phyloP scores from a whole-genome alignment of 202 grass and related monocot genomes.

The Saccharum hybrid region DNA sequence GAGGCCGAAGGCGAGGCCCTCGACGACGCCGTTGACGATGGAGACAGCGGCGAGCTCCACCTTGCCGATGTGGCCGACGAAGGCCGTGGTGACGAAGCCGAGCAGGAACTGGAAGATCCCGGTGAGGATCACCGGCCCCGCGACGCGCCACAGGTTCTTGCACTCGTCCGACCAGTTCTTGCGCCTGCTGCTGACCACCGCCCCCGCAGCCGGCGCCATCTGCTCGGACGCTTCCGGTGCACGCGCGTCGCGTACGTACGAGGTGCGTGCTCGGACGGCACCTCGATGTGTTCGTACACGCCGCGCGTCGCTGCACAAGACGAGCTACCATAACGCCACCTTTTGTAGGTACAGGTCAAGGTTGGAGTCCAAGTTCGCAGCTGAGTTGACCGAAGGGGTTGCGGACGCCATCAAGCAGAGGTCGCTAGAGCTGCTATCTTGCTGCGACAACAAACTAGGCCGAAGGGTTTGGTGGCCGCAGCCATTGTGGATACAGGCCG shows the following conservation, averaged over 20 bases:
- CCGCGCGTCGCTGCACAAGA: too few relatives aligned
- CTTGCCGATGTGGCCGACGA: constrained; percentile 63
- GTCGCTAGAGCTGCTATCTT: neutral
- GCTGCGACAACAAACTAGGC: neutral
- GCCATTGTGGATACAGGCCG: constrained; percentile 24
- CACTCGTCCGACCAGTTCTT: constrained; percentile 52
- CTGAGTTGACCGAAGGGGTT: neutral
- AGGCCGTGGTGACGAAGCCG: constrained; percentile 56
- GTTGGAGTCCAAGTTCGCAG: constrained; percentile 43
- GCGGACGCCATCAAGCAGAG: neutral
- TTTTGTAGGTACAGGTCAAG: constrained; percentile 44
- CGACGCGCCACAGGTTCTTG: constrained; percentile 54
- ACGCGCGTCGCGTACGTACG: too few relatives aligned
- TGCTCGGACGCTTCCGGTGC: neutral
- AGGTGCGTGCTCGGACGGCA: neutral
- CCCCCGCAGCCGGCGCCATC: constrained; percentile 39
- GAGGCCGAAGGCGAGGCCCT: constrained; percentile 59
- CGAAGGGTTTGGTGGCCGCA: neutral
- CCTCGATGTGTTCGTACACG: neutral
- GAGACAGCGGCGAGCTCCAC: constrained; percentile 68
- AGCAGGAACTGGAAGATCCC: constrained; percentile 55
- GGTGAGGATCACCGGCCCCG: constrained; percentile 60
- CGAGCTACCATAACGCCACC: neutral
- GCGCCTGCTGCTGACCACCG: neutral
- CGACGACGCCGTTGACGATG: constrained; percentile 60